These are phyloP conservation scores for Trichoderma polysporum DNA, from an alignment of 2,329 filamentous ascomycete species.

Conservation along the genomic window DNA sequence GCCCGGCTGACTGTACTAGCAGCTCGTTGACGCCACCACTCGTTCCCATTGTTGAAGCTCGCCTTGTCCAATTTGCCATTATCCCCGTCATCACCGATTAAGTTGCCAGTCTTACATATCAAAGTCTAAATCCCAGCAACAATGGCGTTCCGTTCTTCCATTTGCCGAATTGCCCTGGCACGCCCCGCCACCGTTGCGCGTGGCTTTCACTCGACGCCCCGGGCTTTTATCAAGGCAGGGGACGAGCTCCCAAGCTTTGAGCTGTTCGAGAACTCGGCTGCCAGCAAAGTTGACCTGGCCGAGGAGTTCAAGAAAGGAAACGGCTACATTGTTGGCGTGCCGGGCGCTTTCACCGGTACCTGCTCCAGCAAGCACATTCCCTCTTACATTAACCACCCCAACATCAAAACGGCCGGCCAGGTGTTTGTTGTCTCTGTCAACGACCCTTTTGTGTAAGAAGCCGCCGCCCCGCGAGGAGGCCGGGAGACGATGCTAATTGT, in stretches of 20 bases:
- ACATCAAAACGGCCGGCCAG: slow-evolving; percentile 74
- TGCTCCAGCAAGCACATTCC: slow-evolving; percentile 72
- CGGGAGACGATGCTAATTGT: background rate
- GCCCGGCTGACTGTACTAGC: slow-evolving; percentile 15
- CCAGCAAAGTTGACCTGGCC: slow-evolving; percentile 85
- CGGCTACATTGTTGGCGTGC: slow-evolving; percentile 82
- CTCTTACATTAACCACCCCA: slow-evolving; percentile 77
- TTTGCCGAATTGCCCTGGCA: slow-evolving; percentile 36
- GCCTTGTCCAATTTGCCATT: background rate
- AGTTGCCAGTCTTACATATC: background rate
- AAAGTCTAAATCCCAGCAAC: slow-evolving; percentile 4
- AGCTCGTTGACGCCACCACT: slow-evolving; percentile 19
- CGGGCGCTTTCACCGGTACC: slow-evolving; percentile 68
- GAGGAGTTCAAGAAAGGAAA: slow-evolving; percentile 70
- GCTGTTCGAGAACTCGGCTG: slow-evolving; percentile 81
- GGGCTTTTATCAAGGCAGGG: slow-evolving; percentile 69
- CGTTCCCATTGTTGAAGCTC: background rate
- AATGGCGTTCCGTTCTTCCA: slow-evolving; percentile 41
- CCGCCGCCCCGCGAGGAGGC: background rate
- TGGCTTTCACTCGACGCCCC: slow-evolving; percentile 64
- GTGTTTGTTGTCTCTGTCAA: slow-evolving; percentile 93
- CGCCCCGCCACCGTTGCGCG: slow-evolving; percentile 33
- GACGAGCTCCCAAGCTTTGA: slow-evolving; percentile 76
- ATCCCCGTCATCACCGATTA: background rate
- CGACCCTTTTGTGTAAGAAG: slow-evolving; percentile 84